Evolutionary conservation across 805 yeast species (phyloP).

Genomic region (Priceomyces fermenticarens): DNA sequence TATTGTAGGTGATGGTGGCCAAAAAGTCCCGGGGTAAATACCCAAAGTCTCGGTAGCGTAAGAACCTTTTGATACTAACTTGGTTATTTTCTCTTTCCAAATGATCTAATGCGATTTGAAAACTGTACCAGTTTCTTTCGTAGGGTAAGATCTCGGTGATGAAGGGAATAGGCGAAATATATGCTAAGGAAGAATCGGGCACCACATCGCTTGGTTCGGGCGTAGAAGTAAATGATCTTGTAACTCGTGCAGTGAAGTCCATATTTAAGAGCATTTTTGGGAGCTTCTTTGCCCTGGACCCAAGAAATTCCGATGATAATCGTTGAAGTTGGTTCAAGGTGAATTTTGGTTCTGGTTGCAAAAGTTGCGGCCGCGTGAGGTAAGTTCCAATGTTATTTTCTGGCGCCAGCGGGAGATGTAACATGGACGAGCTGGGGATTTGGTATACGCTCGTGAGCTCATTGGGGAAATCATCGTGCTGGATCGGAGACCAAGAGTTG

Average conservation of each 20-base stretch:
- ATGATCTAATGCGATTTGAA: slow-evolving; percentile 24
- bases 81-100: slow-evolving; percentile 17
- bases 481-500: slow-evolving; percentile 22
- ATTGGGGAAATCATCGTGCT: slow-evolving; percentile 26
- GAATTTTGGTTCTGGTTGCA: slow-evolving; percentile 4
- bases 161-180: slow-evolving; percentile 23
- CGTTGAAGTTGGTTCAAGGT: slow-evolving; percentile 11
- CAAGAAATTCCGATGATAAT: slow-evolving; percentile 19
- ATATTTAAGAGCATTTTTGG: slow-evolving; percentile 29
- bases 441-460: slow-evolving; percentile 32
- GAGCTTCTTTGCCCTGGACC: slow-evolving; percentile 32
- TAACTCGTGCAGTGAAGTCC: slow-evolving; percentile 14
- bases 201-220: slow-evolving; percentile 1
- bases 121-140: slow-evolving; percentile 30
- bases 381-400: slow-evolving; percentile 34
- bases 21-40: slow-evolving; percentile 12
- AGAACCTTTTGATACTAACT: slow-evolving; percentile 22
- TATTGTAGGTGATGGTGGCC: slow-evolving; percentile 6
- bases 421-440: slow-evolving; percentile 29
- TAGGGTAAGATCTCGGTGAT: slow-evolving; percentile 30
- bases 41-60: slow-evolving; percentile 37
- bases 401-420: slow-evolving; percentile 29
- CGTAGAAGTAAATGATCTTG: slow-evolving; percentile 9
- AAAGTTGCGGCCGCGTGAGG: slow-evolving; percentile 8
- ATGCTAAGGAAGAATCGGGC: slow-evolving; percentile 30